Conservation (phyloP, 2,329 filamentous ascomycete species). For the Claviceps pusilla region DNA sequence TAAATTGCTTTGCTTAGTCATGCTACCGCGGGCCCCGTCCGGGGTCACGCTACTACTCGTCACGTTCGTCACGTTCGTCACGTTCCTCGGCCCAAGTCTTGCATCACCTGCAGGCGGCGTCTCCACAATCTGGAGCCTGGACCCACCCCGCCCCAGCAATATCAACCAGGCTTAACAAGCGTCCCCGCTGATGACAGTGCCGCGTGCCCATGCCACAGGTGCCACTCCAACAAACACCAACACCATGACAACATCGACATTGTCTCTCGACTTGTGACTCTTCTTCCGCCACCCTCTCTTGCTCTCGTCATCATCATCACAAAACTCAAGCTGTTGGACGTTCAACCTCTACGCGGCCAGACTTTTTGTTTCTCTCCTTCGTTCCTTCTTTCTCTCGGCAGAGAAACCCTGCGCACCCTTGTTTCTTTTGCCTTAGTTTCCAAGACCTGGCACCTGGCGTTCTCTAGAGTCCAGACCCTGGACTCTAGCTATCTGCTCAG, state of each 20-base stretch:
- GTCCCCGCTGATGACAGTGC: background rate
- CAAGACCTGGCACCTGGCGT: background rate
- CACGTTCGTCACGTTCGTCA: background rate
- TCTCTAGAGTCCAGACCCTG: no score
- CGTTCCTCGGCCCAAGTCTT: background rate
- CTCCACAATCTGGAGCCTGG: background rate
- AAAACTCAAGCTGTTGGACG: background rate
- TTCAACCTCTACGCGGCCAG: background rate
- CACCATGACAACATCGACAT: conserved; percentile 10
- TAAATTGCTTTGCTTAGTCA: conserved; percentile 4
- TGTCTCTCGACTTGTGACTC: no score
- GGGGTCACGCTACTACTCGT: background rate
- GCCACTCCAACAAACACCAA: background rate
- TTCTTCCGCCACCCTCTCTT: background rate
- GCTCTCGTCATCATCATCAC: background rate
- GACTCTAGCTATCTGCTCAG: background rate
- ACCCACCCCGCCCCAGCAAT: background rate
- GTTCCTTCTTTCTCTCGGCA: background rate
- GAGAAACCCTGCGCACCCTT: no score
- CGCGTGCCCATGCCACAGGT: conserved; percentile 3
- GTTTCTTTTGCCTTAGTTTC: background rate
- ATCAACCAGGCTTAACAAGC: background rate
- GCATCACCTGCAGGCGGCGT: background rate
- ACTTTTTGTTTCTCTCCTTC: background rate
- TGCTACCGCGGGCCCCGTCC: background rate